Conservation (phyloP, 495 filamentous ascomycete species). For the Pseudotulostoma volvatum region DNA sequence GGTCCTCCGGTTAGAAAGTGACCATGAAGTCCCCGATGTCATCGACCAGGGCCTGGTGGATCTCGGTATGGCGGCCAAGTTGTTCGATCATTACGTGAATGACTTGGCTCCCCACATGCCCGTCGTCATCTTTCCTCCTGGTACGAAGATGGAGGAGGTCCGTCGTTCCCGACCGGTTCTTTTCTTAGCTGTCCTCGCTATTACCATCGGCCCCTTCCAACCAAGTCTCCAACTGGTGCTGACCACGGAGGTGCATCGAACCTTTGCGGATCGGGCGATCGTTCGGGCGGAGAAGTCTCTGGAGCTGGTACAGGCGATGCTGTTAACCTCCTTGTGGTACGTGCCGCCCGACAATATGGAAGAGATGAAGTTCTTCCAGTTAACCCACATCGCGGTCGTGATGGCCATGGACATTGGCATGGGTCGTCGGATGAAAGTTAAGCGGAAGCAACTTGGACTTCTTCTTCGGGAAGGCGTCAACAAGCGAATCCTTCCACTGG, state of each 20-base stretch:
- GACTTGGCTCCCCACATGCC: conserved; percentile 51
- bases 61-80: conserved; percentile 38
- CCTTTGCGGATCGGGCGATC: conserved; percentile 51
- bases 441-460: conserved; percentile 12
- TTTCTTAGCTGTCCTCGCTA: conserved; percentile 55
- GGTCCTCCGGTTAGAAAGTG: conserved; percentile 2
- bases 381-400: conserved; percentile 60
- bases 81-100: conserved; percentile 49
- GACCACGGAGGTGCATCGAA: conserved; percentile 45
- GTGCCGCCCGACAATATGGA: conserved; percentile 58
- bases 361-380: conserved; percentile 69
- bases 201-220: conserved; percentile 31
- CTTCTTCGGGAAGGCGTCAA: conserved; percentile 21
- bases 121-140: conserved; percentile 46
- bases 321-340: conserved; percentile 56
- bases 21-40: conserved; percentile 40
- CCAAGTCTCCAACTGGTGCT: conserved; percentile 37
- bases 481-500: conserved; percentile 65
- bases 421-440: conserved; percentile 26
- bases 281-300: conserved; percentile 54
- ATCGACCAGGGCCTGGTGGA: conserved; percentile 55
- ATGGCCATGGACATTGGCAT: conserved; percentile 84
- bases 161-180: conserved; percentile 49
- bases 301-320: conserved; percentile 61
- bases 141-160: conserved; percentile 43